Evolutionary conservation across 2,329 filamentous ascomycete genomes (phyloP).

Genomic region (Calonectria crousiana): DNA sequence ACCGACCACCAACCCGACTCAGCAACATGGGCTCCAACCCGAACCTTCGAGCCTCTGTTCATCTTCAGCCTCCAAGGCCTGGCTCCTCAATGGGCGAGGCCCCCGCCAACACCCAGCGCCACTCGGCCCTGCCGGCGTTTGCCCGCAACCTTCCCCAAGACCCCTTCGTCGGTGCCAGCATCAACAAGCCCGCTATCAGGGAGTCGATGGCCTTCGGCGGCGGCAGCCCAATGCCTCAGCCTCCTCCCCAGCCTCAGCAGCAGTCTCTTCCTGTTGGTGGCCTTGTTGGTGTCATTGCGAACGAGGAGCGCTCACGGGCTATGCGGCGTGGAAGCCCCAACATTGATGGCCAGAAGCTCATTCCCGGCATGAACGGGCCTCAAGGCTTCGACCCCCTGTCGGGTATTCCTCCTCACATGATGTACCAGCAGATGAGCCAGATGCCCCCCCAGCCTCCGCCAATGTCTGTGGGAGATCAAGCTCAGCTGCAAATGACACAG

Average conservation of each 20-base stretch:
- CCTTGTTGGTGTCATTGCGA: slow-evolving; percentile 88
- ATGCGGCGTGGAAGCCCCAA: slow-evolving; percentile 84
- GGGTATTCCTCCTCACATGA: slow-evolving; percentile 60
- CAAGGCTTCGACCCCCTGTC: slow-evolving; percentile 61
- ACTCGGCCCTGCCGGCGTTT: slow-evolving; percentile 78
- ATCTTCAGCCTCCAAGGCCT: slow-evolving; percentile 58
- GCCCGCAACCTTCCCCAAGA: slow-evolving; percentile 85
- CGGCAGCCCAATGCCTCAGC: slow-evolving; percentile 50
- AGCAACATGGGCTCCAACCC: slow-evolving; percentile 76
- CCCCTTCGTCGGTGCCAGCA: slow-evolving; percentile 83
- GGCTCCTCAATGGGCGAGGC: slow-evolving; percentile 70
- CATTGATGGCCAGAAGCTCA: slow-evolving; percentile 62
- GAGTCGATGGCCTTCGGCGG: slow-evolving; percentile 81
- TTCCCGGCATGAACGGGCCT: slow-evolving; percentile 52
- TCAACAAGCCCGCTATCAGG: slow-evolving; percentile 78
- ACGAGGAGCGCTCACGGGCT: slow-evolving; percentile 83
- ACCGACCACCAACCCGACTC: slow-evolving; percentile 78
- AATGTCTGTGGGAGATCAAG: slow-evolving; percentile 74
- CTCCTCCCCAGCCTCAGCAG: slow-evolving; percentile 49
- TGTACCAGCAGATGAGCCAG: slow-evolving; percentile 52
- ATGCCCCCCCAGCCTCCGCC: slow-evolving; percentile 56
- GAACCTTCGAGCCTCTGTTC: slow-evolving; percentile 72
- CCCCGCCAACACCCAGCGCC: slow-evolving; percentile 45
- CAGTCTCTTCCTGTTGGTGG: slow-evolving; percentile 75
- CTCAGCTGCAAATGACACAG: slow-evolving; percentile 83